Percentiles rank a stretch among this genome's conserved stretches.
Conservation (phyloP, 2,329 filamentous ascomycete genomes). For the Dichotomopilus funicola region DNA sequence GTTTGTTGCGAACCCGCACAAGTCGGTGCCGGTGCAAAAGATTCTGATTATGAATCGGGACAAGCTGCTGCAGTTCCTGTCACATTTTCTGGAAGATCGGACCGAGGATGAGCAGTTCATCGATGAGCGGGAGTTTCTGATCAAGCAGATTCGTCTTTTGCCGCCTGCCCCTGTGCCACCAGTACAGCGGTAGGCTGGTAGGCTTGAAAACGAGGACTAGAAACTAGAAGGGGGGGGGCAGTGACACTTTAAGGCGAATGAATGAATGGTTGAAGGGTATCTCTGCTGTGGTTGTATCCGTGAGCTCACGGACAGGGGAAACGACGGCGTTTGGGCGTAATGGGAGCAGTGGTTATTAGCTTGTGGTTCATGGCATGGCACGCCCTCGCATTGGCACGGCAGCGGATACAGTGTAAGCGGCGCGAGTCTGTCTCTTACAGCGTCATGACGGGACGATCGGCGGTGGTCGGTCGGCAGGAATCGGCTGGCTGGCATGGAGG, state of each 20-base stretch:
- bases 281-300: too few species aligned
- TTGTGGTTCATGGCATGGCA: slow-evolving; percentile 2
- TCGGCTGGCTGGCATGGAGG: too few species aligned
- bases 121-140: slow-evolving; percentile 93
- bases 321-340: slow-evolving; percentile 11
- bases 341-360: background rate
- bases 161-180: slow-evolving; percentile 49
- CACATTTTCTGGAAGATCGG: slow-evolving; percentile 86
- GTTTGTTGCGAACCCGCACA: slow-evolving; percentile 97
- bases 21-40: slow-evolving; percentile 90
- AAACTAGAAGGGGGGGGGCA: too few species aligned
- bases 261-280: background rate
- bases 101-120: slow-evolving; percentile 98
- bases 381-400: too few species aligned
- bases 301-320: background rate
- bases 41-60: slow-evolving; percentile 96
- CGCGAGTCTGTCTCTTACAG: too few species aligned
- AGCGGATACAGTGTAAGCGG: too few species aligned
- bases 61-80: slow-evolving; percentile 79
- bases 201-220: too few species aligned
- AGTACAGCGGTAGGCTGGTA: slow-evolving; percentile 36
- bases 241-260: background rate
- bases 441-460: too few species aligned
- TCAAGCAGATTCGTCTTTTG: slow-evolving; percentile 81
- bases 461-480: too few species aligned